These are phyloP conservation scores for Podila epigama DNA, from an alignment of 192 early-diverging fungal species.

Conservation along the genomic window DNA sequence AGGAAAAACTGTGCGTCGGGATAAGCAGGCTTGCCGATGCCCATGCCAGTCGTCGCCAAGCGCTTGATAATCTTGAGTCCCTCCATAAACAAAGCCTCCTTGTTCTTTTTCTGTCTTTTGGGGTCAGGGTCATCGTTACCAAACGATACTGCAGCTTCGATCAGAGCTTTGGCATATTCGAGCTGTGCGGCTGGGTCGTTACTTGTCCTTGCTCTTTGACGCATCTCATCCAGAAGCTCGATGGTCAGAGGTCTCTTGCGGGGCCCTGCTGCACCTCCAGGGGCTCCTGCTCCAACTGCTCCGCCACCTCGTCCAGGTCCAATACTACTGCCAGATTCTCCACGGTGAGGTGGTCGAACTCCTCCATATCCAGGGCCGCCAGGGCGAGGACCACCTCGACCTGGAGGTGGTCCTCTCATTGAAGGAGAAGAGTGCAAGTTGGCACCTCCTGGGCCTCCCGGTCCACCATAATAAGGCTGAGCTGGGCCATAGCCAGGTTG, in stretches of 20 bases:
- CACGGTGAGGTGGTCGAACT: conserved; percentile 26
- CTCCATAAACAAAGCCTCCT: conserved; percentile 78
- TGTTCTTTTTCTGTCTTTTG: conserved; percentile 73
- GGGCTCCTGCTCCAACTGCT: not conserved
- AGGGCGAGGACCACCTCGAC: conserved; percentile 30
- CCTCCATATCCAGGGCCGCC: conserved; percentile 24
- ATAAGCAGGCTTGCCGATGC: conserved; percentile 73
- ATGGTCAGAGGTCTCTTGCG: conserved; percentile 31
- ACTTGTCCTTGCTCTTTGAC: conserved; percentile 58
- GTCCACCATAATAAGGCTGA: conserved; percentile 1
- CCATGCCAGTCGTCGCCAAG: conserved; percentile 71
- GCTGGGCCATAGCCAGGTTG: conserved; percentile 14
- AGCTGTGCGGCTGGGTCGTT: conserved; percentile 80
- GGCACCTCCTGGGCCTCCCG: conserved; percentile 13
- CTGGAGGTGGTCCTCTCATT: conserved; percentile 31
- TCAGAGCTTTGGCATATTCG: conserved; percentile 87
- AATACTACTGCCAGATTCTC: conserved; percentile 28
- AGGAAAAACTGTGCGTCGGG: conserved; percentile 94
- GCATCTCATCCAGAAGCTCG: conserved; percentile 44
- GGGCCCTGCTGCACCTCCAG: conserved; percentile 26
- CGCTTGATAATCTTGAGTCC: conserved; percentile 89
- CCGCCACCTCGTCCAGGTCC: not conserved
- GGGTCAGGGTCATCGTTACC: conserved; percentile 68
- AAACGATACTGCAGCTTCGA: conserved; percentile 77
- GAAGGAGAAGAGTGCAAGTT: conserved; percentile 35